A percentile compares a stretch with the other conserved stretches of the same genome.
These are phyloP conservation scores for Symmetrospora coprosmae DNA, from an alignment of 768 basidiomycete species.

Conservation along the genomic window DNA sequence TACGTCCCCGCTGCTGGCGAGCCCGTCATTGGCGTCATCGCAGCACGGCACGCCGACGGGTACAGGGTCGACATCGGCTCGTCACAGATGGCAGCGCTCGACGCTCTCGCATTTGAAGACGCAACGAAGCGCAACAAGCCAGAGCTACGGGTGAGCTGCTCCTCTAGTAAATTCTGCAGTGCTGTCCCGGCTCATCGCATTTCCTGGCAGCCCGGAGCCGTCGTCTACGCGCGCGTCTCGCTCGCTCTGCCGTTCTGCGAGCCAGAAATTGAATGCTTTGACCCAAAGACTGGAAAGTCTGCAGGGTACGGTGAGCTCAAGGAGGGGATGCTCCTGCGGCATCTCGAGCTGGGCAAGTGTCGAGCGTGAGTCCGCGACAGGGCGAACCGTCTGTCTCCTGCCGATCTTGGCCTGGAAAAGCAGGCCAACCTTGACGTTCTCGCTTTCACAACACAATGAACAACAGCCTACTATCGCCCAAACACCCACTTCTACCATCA, in stretches of 20 bases:
- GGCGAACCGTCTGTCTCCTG: too few relatives aligned
- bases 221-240: conserved; percentile 84
- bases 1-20: conserved; percentile 84
- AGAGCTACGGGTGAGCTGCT: conserved; percentile 59
- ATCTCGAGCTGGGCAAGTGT: conserved; percentile 63
- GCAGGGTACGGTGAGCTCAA: conserved; percentile 89
- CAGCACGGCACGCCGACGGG: conserved; percentile 66
- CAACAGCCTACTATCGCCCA: conserved; percentile 63
- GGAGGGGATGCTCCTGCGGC: conserved; percentile 66
- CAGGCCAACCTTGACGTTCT: neutral
- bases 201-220: conserved; percentile 56
- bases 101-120: conserved; percentile 86
- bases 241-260: conserved; percentile 96
- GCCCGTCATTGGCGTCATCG: conserved; percentile 69
- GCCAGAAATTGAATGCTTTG: conserved; percentile 90
- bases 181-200: conserved; percentile 18
- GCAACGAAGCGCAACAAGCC: conserved; percentile 89
- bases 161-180: neutral
- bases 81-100: conserved; percentile 68
- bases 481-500: conserved; percentile 65
- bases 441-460: too few relatives aligned
- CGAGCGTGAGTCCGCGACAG: conserved; percentile 63
- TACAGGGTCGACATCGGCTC: conserved; percentile 88
- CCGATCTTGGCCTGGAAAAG: neutral
- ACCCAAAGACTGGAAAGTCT: conserved; percentile 77